Evolutionary conservation across 2,329 filamentous ascomycete species (phyloP), one percentile per base, ranked within the genome.

Genomic region (Cercospora sp.): DNA sequence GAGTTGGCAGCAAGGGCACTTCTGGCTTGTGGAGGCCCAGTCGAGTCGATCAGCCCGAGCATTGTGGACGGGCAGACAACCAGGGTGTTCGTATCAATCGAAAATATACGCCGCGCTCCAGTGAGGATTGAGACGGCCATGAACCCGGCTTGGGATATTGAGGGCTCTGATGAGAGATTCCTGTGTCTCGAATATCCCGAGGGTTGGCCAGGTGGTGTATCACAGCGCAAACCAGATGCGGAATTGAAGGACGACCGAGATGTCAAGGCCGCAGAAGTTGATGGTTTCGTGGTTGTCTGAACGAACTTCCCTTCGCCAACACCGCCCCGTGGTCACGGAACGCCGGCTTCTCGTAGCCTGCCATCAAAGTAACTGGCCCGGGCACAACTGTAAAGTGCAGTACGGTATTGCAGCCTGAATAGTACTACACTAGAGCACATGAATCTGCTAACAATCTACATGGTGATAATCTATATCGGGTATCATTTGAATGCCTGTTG

Each of bases 161-260:
- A 69, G 32, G 40, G 28, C 8, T 61, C 40, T 2, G 61, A 55
- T 4, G 64, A 65, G 49, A 45, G 51, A 9, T 71, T 69, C n/a
- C 13, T 71, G 40, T 71, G 69, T 53, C 30, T 71, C 28, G 64
- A 69, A 37, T 71, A 62, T 57, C 61, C 64, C 5, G 65, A 67
- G 13, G 67, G 69, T 3, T 71, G 64, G 57, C 37, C 53, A 16
- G 64, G 45, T 9, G 59, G 49, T 21, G 16, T 71, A 13, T n/a
- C 21, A 16, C 24, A 24, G 28, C 86, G 45, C 82, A 86, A 74
- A 24, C 85, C 86, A 24, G 49, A 86, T 84, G 12, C 78, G 49
- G 13, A 88, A 82, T 28, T 85, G 78, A 1, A 80, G 64, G 13
- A 80, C 71, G 57, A 88, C n/a, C 37, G 66, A 18, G 61, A 61